phyloP scores from a whole-genome alignment of 805 yeast species.

The Ogataea pignaliae region DNA sequence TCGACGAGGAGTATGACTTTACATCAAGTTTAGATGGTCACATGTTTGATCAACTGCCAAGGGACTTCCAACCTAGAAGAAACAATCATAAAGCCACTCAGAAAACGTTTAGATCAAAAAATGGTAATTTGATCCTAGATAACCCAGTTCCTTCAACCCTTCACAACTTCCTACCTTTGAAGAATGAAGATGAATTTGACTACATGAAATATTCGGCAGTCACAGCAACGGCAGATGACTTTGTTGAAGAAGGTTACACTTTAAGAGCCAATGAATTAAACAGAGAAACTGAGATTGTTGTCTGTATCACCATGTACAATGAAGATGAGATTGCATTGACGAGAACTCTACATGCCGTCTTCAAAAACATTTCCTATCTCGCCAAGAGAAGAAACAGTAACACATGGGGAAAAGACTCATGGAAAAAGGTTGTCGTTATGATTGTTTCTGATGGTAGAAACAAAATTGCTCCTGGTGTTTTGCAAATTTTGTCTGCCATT shows the following conservation, averaged over 20 bases:
- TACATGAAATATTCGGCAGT: conserved; percentile 98
- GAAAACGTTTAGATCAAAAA: conserved; percentile 69
- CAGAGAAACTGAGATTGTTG: conserved; percentile 86
- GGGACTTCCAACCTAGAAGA: conserved; percentile 34
- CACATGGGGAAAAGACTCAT: conserved; percentile 93
- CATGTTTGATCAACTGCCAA: conserved; percentile 28
- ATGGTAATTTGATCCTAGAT: conserved; percentile 84
- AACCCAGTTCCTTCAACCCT: conserved; percentile 92
- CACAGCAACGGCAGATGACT: conserved; percentile 88
- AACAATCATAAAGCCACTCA: conserved; percentile 30
- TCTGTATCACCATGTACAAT: conserved; percentile 96
- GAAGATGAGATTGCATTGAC: conserved; percentile 89
- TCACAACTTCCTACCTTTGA: conserved; percentile 75
- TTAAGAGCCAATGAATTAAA: conserved; percentile 80
- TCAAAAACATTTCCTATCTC: conserved; percentile 86
- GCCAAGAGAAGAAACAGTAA: conserved; percentile 76
- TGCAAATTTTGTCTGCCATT: conserved; percentile 86
- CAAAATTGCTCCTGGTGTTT: conserved; percentile 76
- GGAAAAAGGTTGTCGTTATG: conserved; percentile 94
- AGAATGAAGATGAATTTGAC: conserved; percentile 88
- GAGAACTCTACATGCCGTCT: conserved; percentile 90
- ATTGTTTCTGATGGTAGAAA: conserved; percentile 94
- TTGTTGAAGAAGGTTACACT: conserved; percentile 74
- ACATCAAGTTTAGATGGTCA: conserved; percentile 27
- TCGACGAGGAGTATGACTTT: conserved; percentile 19